Evolutionary conservation across 2,329 filamentous ascomycete species (phyloP).

Genomic region (Annulohypoxylon truncatum): DNA sequence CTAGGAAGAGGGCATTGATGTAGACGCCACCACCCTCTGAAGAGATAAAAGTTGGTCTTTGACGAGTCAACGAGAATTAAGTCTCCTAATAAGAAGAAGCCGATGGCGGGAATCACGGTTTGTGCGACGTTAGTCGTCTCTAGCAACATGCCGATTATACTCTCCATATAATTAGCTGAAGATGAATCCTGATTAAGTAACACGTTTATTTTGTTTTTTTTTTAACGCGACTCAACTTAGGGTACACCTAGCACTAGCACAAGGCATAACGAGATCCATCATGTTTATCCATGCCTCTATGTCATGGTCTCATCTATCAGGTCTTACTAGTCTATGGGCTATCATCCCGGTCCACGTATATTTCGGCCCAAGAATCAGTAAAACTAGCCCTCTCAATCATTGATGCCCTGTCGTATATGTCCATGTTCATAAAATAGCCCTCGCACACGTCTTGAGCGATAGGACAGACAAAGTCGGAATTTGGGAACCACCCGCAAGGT

Average conservation of each 20-base stretch:
- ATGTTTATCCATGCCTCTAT: no score
- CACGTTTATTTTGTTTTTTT: no score
- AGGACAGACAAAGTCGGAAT: neutral
- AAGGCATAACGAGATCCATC: no score
- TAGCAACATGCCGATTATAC: constrained; percentile 41
- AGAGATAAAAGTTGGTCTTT: constrained; percentile 36
- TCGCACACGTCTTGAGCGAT: neutral
- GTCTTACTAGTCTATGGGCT: no score
- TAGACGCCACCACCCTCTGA: constrained; percentile 22
- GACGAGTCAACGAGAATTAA: constrained; percentile 34
- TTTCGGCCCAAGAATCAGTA: no score
- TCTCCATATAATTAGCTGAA: constrained; percentile 43
- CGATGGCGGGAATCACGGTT: constrained; percentile 35
- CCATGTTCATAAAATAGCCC: neutral
- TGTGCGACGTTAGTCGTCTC: constrained; percentile 30
- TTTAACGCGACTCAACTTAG: no score
- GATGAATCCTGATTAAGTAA: no score
- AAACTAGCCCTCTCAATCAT: neutral
- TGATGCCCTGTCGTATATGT: neutral
- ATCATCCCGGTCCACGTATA: no score
- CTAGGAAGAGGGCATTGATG: constrained; percentile 10
- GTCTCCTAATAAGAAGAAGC: constrained; percentile 37
- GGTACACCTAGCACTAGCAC: no score
- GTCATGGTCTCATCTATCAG: no score
- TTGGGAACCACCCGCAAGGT: neutral